Percentiles rank a stretch among this genome's conserved stretches.
phyloP scores from a whole-genome alignment of 129 eudicot genomes.

The Apium graveolens region DNA sequence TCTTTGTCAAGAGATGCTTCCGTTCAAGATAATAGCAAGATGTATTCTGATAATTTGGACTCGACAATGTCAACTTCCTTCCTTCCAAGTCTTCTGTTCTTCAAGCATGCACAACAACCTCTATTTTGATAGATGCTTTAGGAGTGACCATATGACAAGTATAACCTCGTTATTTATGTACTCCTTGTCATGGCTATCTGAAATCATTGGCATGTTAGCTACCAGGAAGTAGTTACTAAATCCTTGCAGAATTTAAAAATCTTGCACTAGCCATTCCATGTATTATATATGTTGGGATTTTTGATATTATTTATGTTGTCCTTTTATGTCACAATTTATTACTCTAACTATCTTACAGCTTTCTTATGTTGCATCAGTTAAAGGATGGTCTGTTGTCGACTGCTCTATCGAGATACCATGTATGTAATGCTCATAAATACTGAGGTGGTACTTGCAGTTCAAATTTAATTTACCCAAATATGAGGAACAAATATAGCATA shows the following conservation, averaged over 20 bases:
- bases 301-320: not conserved
- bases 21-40: constrained; percentile 10
- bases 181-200: not conserved
- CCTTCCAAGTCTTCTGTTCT: constrained; percentile 76
- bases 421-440: constrained; percentile 19
- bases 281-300: not conserved
- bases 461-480: not conserved
- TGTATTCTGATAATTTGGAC: constrained; percentile 28
- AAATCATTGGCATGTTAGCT: not conserved
- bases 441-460: not conserved
- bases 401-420: constrained; percentile 62
- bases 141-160: constrained; percentile 83
- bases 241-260: not conserved
- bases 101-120: constrained; percentile 74
- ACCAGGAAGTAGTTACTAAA: not conserved
- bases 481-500: not conserved
- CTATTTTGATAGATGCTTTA: constrained; percentile 47
- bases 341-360: constrained; percentile 36
- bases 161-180: constrained; percentile 1
- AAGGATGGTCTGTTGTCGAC: constrained; percentile 67
- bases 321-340: not conserved
- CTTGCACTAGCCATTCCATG: not conserved
- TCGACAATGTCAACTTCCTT: constrained; percentile 19
- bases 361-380: constrained; percentile 69
- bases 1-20: constrained; percentile 16